phyloP scores from a whole-genome alignment of 2,329 filamentous ascomycete genomes.

The Curvularia verruculosa region DNA sequence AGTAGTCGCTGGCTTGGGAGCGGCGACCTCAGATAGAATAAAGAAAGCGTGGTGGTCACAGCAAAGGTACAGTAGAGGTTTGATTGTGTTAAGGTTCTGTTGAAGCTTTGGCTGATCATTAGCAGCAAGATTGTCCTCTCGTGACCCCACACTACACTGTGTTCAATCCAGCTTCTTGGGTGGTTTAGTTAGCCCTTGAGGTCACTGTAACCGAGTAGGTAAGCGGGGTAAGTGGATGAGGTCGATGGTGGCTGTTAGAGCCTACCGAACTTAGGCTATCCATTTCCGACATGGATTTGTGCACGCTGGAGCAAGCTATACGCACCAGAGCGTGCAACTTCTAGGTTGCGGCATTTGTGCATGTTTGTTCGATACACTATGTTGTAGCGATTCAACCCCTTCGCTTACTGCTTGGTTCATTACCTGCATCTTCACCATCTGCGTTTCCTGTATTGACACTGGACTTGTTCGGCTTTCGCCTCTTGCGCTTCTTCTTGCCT shows the following conservation, averaged over 20 bases:
- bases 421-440: slow-evolving; percentile 11
- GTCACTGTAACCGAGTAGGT: slow-evolving; percentile 35
- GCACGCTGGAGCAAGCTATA: background rate
- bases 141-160: background rate
- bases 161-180: background rate
- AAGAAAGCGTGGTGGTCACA: background rate
- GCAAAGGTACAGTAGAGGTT: background rate
- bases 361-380: background rate
- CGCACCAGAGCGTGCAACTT: background rate
- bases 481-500: slow-evolving; percentile 33
- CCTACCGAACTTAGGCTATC: background rate
- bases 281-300: no score
- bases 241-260: slow-evolving; percentile 2
- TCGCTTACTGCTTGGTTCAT: slow-evolving; percentile 26
- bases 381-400: slow-evolving; percentile 16
- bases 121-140: background rate
- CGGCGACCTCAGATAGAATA: background rate
- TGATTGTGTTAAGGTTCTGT: background rate
- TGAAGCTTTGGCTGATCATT: background rate
- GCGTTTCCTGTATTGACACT: slow-evolving; percentile 3
- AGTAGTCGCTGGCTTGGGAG: background rate
- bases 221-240: slow-evolving; percentile 28
- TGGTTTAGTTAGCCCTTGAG: slow-evolving; percentile 13
- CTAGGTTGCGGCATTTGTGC: background rate
- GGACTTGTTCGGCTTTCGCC: slow-evolving; percentile 23